Percentiles rank a stretch among this genome's conserved stretches.
Evolutionary conservation across 78 protist genomes (phyloP).

Genomic region (Dictyostelium firmibasis): DNA sequence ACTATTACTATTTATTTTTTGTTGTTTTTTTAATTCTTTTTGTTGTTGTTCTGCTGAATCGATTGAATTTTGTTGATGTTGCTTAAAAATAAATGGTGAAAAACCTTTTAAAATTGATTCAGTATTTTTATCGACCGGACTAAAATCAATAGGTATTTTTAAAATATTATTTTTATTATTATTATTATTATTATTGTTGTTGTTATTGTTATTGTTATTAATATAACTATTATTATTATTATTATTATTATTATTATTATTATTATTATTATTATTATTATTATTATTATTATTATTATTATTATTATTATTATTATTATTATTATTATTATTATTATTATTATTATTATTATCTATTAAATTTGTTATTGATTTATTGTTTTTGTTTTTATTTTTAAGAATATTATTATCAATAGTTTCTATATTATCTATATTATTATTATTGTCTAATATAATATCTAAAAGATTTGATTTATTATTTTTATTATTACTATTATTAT

Average conservation of each 20-base stretch:
- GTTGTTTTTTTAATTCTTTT: neutral
- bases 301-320: neutral
- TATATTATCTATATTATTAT: neutral
- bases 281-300: neutral
- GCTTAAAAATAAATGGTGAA: neutral
- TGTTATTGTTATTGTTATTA: neutral
- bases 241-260: neutral
- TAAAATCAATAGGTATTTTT: constrained; percentile 32
- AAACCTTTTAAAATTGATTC: constrained; percentile 23
- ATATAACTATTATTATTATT: neutral
- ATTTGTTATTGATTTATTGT: neutral
- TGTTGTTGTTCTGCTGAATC: neutral
- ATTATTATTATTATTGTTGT: neutral
- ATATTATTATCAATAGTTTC: neutral
- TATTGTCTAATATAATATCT: constrained; percentile 8
- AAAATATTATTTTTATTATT: constrained; percentile 12
- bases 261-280: neutral
- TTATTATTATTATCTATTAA: constrained; percentile 14
- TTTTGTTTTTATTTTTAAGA: neutral
- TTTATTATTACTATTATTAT: neutral
- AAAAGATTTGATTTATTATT: constrained; percentile 1
- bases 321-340: neutral
- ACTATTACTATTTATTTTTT: neutral
- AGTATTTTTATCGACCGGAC: neutral
- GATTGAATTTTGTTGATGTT: neutral